Conservation (phyloP, 192 early-diverging fungal species). For the Cetraspora pellucida region DNA sequence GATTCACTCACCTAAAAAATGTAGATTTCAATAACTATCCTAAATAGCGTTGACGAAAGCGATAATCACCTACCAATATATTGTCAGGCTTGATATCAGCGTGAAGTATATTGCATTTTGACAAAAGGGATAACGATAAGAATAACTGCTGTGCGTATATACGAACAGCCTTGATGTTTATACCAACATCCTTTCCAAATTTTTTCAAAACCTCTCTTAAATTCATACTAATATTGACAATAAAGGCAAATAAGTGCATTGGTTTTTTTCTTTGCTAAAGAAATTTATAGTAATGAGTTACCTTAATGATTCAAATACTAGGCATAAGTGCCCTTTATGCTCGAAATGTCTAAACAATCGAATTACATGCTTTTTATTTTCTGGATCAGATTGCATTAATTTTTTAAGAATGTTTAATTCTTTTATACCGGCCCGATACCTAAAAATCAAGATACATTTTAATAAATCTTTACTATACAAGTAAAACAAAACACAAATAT, state of each 20-base stretch:
- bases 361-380: slow-evolving; percentile 87
- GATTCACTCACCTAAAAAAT: slow-evolving; percentile 54
- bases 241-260: slow-evolving; percentile 66
- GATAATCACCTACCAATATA: slow-evolving; percentile 67
- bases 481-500: not conserved
- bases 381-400: slow-evolving; percentile 80
- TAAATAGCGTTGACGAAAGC: not conserved
- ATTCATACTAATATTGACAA: slow-evolving; percentile 92
- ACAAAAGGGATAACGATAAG: slow-evolving; percentile 77
- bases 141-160: slow-evolving; percentile 92
- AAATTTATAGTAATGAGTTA: slow-evolving; percentile 31
- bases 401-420: slow-evolving; percentile 90
- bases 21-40: not conserved
- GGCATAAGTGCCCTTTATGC: slow-evolving; percentile 86
- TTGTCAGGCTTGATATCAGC: slow-evolving; percentile 99
- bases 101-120: slow-evolving; percentile 83
- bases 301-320: slow-evolving; percentile 94
- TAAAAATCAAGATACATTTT: slow-evolving; percentile 31
- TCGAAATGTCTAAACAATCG: slow-evolving; percentile 84
- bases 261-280: not conserved
- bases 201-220: slow-evolving; percentile 91
- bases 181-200: slow-evolving; percentile 90
- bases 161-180: slow-evolving; percentile 91
- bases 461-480: not conserved
- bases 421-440: slow-evolving; percentile 84